Conservation (phyloP, 306 rosid species). For the Oemleria cerasiformis region DNA sequence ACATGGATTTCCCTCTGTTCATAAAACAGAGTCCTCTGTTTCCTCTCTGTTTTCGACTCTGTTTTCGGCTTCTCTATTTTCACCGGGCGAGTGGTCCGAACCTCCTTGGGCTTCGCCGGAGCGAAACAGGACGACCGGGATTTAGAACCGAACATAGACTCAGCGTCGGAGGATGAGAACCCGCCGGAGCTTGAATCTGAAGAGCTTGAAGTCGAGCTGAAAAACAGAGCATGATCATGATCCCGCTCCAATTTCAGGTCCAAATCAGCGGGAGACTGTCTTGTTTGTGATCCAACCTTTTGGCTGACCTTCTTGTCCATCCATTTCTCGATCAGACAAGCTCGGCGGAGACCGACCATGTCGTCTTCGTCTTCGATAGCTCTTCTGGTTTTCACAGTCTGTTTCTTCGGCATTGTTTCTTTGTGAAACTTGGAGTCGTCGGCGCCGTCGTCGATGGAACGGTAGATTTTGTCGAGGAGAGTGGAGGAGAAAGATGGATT, state of each 20-base stretch:
- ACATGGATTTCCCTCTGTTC: conserved; percentile 20
- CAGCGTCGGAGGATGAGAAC: conserved; percentile 80
- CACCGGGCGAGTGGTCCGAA: conserved; percentile 35
- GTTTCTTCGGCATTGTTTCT: conserved; percentile 40
- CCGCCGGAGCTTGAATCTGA: conserved; percentile 85
- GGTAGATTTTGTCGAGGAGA: conserved; percentile 76
- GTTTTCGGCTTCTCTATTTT: conserved; percentile 30
- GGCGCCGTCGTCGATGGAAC: conserved; percentile 64
- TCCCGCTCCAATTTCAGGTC: conserved; percentile 31
- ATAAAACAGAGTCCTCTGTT: conserved; percentile 28
- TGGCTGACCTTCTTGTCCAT: conserved; percentile 40
- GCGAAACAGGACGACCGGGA: conserved; percentile 48
- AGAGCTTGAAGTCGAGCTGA: conserved; percentile 69
- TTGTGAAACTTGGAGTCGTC: conserved; percentile 43
- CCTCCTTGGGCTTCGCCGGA: conserved; percentile 49
- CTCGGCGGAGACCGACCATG: conserved; percentile 26
- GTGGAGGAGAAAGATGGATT: conserved; percentile 75
- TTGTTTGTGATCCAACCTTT: conserved; percentile 19
- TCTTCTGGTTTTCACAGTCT: conserved; percentile 32
- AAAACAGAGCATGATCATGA: conserved; percentile 48
- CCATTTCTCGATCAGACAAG: conserved; percentile 52
- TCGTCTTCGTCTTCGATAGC: conserved; percentile 17
- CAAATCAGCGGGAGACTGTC: conserved; percentile 14
- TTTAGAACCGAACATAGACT: conserved; percentile 44
- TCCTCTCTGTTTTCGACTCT: conserved; percentile 36